Evolutionary conservation across 495 filamentous ascomycete species (phyloP), one percentile per base, ranked within the genome.

Genomic region (Penicillium canariense): DNA sequence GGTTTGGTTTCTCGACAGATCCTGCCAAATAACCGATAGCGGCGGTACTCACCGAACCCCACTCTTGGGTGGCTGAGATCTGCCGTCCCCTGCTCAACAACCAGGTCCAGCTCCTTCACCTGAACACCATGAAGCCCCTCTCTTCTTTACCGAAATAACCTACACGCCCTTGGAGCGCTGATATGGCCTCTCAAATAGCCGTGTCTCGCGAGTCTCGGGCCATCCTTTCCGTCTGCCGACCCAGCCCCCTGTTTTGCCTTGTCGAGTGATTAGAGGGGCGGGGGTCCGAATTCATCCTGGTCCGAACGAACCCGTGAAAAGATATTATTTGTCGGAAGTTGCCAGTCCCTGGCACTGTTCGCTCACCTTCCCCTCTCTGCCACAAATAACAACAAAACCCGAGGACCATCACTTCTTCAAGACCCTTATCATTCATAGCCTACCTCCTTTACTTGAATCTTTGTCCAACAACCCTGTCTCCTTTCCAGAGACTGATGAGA

Each of bases 371-470:
- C 12, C 30, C 30, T 32, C 30, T n/a, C 30, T 32, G 12, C 6
- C 30, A 35, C n/a, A 35, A 48, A 32, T 48, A 35, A 15, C n/a
- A 48, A 48, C 28, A 48, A 32, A 48, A 3, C 15, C 45, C 30
- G 44, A 47, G 44, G 23, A 17, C 11, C 44, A 28, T 4, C 44
- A 47, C 22, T 7, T 47, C 44, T 47, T 47, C 11, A 47, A 47
- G n/a, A 47, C 44, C 30, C 46, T 11, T 6, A 38, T 38, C 18
- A 50, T 50, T 22, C 32, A 25, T 36, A 15, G 32, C 32, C 18
- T 36, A 38, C 30, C 30, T 12, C 12, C 38, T 50, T 35, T 18
- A 50, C 18, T 50, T 50, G 30, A 38, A 22, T 27, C 5, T 50
- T 50, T 50, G 32, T 17, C 47, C n/a, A n/a, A 17, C 14, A 50